Evolutionary conservation across 129 eudicot species (phyloP).

Genomic region (Mikania micrantha): DNA sequence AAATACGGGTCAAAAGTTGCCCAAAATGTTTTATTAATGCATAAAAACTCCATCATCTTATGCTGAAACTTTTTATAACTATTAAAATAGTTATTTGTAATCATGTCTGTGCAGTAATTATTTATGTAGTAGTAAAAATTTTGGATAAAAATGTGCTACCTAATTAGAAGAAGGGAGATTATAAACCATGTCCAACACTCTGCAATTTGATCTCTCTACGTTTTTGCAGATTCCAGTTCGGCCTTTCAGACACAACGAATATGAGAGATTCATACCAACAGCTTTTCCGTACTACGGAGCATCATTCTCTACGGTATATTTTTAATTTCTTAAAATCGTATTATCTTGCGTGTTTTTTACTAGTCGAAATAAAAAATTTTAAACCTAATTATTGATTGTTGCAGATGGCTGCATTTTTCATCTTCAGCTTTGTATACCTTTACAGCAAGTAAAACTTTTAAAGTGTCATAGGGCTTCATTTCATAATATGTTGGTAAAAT

Average conservation of each 20-base stretch:
- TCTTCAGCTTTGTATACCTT: slow-evolving; percentile 64
- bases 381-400: slow-evolving; percentile 7
- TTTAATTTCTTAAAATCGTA: not conserved
- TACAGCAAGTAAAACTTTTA: slow-evolving; percentile 46
- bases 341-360: not conserved
- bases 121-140: not conserved
- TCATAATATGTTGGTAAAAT: not conserved
- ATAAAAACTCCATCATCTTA: not conserved
- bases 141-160: not conserved
- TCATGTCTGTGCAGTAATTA: not conserved
- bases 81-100: not conserved
- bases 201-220: not conserved
- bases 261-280: slow-evolving; percentile 76
- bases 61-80: not conserved
- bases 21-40: not conserved
- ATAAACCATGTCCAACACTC: not conserved
- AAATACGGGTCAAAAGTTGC: not conserved
- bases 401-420: slow-evolving; percentile 79
- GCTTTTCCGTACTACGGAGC: slow-evolving; percentile 63
- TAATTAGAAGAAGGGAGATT: not conserved
- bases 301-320: not conserved
- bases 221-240: slow-evolving; percentile 41
- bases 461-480: not conserved
- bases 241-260: slow-evolving; percentile 84
- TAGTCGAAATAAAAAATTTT: not conserved